Percentiles rank a stretch among this genome's conserved stretches.
These are phyloP conservation scores for Salix dunnii DNA, from an alignment of 345 rosid species.

Conservation along the genomic window DNA sequence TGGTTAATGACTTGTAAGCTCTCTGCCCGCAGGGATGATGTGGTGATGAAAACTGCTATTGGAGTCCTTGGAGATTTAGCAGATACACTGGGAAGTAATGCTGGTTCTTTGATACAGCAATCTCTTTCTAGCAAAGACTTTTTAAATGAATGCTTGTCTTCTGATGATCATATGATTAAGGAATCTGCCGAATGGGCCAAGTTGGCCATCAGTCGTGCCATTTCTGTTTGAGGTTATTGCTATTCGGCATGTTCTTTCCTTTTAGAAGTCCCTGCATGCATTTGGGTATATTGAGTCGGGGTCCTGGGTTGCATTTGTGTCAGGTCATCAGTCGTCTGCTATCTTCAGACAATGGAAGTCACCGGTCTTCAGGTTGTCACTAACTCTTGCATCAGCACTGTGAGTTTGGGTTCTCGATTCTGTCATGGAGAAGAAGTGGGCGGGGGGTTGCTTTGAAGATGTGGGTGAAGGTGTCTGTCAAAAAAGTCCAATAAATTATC, in stretches of 20 bases:
- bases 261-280: constrained; percentile 46
- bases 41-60: constrained; percentile 73
- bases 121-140: constrained; percentile 69
- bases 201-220: constrained; percentile 68
- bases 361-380: constrained; percentile 35
- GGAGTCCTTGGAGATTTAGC: constrained; percentile 81
- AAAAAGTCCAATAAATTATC: constrained; percentile 3
- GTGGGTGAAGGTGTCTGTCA: constrained; percentile 1
- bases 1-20: constrained; percentile 13
- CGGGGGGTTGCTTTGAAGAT: constrained; percentile 16
- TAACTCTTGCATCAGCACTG: constrained; percentile 51
- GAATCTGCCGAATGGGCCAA: constrained; percentile 78
- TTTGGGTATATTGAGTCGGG: constrained; percentile 46
- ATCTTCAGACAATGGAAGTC: constrained; percentile 36
- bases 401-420: constrained; percentile 32
- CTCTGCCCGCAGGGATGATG: constrained; percentile 52
- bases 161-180: constrained; percentile 66
- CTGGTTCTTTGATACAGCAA: constrained; percentile 67
- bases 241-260: constrained; percentile 21
- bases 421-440: constrained; percentile 18
- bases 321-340: constrained; percentile 45
- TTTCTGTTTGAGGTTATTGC: constrained; percentile 56
- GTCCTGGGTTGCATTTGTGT: constrained; percentile 40
- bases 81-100: constrained; percentile 72
- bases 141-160: constrained; percentile 66